phyloP scores from a whole-genome alignment of 208 protist genomes.

The Leishmania mexicana region DNA sequence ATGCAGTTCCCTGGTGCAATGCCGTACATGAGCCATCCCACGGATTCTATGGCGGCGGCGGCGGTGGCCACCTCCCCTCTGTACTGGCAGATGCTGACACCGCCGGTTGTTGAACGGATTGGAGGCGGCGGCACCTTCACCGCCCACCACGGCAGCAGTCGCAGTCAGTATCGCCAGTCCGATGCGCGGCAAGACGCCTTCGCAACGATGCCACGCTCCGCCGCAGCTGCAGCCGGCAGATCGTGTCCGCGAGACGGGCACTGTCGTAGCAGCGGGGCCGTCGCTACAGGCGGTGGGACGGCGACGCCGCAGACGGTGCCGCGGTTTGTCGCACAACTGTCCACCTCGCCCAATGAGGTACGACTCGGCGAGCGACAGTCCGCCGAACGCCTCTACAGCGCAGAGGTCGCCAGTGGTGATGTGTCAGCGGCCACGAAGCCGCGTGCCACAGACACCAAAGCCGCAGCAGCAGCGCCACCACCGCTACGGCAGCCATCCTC shows the following conservation, averaged over 20 bases:
- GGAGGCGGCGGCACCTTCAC: neutral
- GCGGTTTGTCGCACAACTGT: constrained; percentile 37
- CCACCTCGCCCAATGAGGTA: constrained; percentile 21
- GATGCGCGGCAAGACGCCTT: neutral
- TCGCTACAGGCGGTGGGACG: neutral
- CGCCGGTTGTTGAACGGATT: neutral
- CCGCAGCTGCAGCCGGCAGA: constrained; percentile 2
- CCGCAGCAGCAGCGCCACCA: neutral
- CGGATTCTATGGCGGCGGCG: neutral
- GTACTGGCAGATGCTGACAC: neutral
- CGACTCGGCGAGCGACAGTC: constrained; percentile 14
- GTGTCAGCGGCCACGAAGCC: neutral
- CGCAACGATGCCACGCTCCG: neutral
- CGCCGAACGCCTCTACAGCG: neutral
- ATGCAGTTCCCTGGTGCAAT: neutral
- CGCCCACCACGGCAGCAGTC: neutral
- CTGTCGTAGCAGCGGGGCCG: constrained; percentile 9
- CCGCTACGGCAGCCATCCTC: neutral
- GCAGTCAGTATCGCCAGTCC: neutral
- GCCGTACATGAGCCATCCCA: neutral
- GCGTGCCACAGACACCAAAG: neutral
- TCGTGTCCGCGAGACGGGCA: neutral
- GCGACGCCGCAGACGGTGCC: constrained; percentile 26
- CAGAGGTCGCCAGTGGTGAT: neutral
- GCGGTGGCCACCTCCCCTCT: neutral